These are phyloP conservation scores for Tephrocybe rancida DNA, from an alignment of 768 basidiomycete species.

Conservation along the genomic window DNA sequence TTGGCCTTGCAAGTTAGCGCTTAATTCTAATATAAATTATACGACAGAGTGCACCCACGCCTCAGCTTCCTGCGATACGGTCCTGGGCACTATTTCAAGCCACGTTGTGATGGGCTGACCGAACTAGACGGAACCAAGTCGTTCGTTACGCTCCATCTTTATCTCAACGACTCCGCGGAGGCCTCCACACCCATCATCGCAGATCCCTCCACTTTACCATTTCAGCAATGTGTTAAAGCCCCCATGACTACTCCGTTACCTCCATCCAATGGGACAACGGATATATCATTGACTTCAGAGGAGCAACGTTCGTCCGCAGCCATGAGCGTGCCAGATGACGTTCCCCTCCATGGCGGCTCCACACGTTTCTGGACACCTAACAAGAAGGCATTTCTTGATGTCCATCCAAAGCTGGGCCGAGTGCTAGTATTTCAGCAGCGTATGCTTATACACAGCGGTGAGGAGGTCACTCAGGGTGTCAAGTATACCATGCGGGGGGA, in stretches of 20 bases:
- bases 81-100: constrained; percentile 43
- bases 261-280: neutral
- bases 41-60: constrained; percentile 34
- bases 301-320: neutral
- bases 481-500: constrained; percentile 38
- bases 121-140: constrained; percentile 35
- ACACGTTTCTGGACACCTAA: constrained; percentile 43
- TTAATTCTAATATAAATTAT: neutral
- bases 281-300: neutral
- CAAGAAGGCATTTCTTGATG: constrained; percentile 31
- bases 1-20: neutral
- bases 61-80: constrained; percentile 47
- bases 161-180: constrained; percentile 36
- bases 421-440: constrained; percentile 45
- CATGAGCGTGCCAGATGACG: neutral
- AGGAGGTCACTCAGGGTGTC: constrained; percentile 35
- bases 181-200: constrained; percentile 2
- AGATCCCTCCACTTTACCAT: neutral
- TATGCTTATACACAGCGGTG: constrained; percentile 42
- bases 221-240: neutral
- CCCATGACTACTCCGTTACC: neutral
- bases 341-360: constrained; percentile 33
- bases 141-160: constrained; percentile 45
- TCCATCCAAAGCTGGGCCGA: constrained; percentile 34
- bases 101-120: constrained; percentile 39